A percentile compares a stretch with the other conserved stretches of the same genome.
These are phyloP conservation scores for Mortierella sp. DNA, from an alignment of 371 early-diverging fungal species.

Conservation along the genomic window DNA sequence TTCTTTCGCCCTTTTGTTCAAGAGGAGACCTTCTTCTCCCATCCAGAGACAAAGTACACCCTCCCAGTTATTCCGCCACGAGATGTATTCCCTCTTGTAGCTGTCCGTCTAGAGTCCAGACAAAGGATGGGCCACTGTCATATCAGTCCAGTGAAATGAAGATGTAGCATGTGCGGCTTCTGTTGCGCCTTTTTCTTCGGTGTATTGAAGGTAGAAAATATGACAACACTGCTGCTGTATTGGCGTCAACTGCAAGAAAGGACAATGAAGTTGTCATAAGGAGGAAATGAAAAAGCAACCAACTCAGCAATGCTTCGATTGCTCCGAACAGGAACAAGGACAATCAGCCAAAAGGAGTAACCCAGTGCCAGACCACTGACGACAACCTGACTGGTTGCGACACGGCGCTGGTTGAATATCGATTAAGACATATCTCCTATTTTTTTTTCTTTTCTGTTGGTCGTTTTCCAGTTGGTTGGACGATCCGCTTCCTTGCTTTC, in stretches of 20 bases:
- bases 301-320: not conserved
- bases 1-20: slow-evolving; percentile 11
- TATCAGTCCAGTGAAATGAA: too few species aligned
- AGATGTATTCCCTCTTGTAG: not conserved
- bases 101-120: not conserved
- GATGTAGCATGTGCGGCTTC: not conserved
- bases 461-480: not conserved
- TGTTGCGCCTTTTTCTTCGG: not conserved
- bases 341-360: slow-evolving; percentile 2
- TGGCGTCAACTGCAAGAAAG: not conserved
- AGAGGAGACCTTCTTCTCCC: not conserved
- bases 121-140: not conserved
- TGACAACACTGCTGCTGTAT: not conserved
- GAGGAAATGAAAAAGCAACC: not conserved
- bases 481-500: not conserved
- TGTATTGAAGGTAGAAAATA: not conserved
- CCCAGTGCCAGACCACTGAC: slow-evolving; percentile 13
- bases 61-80: not conserved
- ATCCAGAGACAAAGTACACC: not conserved
- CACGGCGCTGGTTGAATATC: slow-evolving; percentile 29
- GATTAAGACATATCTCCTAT: slow-evolving; percentile 12
- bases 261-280: not conserved
- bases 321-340: slow-evolving; percentile 17
- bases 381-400: slow-evolving; percentile 27
- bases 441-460: not conserved